Conservation (phyloP, 75 land plant species). For the Gnetum montanum region DNA sequence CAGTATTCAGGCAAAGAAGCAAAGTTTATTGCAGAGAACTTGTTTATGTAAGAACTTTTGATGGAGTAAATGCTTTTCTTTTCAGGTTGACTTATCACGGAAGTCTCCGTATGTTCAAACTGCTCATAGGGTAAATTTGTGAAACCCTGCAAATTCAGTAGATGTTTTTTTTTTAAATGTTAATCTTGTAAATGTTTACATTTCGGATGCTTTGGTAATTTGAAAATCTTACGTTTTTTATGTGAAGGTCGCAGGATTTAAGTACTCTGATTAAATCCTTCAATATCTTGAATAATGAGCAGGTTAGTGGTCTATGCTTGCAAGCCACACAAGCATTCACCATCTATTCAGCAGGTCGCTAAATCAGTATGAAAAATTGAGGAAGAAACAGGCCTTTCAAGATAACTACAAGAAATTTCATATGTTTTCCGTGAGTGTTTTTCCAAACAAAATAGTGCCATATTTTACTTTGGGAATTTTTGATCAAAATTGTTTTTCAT, state of each 20-base stretch:
- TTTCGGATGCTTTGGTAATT: background rate
- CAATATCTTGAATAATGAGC: constrained; percentile 5
- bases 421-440: constrained; percentile 97
- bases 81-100: constrained; percentile 93
- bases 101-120: constrained; percentile 99
- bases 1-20: constrained; percentile 80
- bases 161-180: background rate
- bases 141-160: background rate
- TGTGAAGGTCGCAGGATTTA: background rate
- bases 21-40: background rate
- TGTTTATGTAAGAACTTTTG: background rate
- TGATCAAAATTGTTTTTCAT: too few species aligned
- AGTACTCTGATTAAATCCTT: background rate
- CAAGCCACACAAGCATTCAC: constrained; percentile 98
- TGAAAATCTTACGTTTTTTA: background rate
- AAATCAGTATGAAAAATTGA: constrained; percentile 90
- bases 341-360: constrained; percentile 94
- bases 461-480: too few species aligned
- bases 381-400: constrained; percentile 97
- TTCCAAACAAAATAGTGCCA: too few species aligned
- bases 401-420: constrained; percentile 97
- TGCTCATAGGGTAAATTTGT: constrained; percentile 71
- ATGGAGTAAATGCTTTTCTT: background rate
- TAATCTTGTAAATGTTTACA: background rate
- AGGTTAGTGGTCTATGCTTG: constrained; percentile 99